Conservation (phyloP, 305 asterid species). For the Fraxinus platypoda region DNA sequence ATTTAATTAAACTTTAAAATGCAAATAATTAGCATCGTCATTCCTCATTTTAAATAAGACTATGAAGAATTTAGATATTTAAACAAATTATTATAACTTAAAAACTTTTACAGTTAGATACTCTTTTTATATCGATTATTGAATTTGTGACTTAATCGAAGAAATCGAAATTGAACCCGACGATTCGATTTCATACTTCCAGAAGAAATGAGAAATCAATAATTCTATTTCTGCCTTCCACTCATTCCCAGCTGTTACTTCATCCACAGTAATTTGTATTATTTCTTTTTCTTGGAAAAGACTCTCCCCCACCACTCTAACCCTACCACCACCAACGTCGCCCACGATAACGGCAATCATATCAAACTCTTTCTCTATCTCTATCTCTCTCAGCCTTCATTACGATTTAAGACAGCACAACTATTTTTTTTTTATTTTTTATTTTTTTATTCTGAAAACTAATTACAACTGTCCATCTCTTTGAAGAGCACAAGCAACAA, state of each 20-base stretch:
- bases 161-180: neutral
- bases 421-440: neutral
- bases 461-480: neutral
- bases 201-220: neutral
- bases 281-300: slow-evolving; percentile 10
- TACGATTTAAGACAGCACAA: neutral
- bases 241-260: slow-evolving; percentile 31
- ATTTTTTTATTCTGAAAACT: neutral
- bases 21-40: neutral
- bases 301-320: slow-evolving; percentile 4
- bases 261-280: slow-evolving; percentile 27
- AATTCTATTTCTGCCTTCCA: slow-evolving; percentile 28
- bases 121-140: too few species aligned
- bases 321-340: neutral
- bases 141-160: neutral
- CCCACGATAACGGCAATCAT: neutral
- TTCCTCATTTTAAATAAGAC: neutral
- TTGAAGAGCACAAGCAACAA: neutral
- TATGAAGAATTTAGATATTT: neutral
- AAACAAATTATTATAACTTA: neutral
- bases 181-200: slow-evolving; percentile 47
- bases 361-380: neutral
- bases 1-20: neutral
- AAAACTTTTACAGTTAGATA: neutral
- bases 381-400: neutral